Conservation (phyloP, 805 yeast genomes). For the Candida nonsorbophila region DNA sequence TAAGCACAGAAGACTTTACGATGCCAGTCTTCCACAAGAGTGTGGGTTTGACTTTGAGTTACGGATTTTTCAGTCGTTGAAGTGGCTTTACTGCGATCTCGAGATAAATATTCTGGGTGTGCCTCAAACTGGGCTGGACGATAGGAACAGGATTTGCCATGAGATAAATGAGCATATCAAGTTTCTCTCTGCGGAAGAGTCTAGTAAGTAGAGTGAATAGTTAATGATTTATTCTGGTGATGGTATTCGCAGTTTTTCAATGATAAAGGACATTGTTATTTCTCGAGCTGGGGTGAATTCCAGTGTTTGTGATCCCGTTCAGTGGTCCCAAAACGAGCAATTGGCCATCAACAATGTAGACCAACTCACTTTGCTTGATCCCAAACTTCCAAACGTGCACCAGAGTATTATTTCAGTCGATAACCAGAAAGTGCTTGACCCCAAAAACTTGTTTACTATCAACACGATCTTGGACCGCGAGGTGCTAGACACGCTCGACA, state of each 20-base stretch:
- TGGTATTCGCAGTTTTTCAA: slow-evolving; percentile 2
- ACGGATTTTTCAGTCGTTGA: slow-evolving; percentile 18
- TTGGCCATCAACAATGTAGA: slow-evolving; percentile 29
- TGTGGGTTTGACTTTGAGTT: slow-evolving; percentile 24
- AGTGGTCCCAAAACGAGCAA: slow-evolving; percentile 31
- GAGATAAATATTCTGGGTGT: slow-evolving; percentile 14
- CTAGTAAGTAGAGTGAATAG: neutral
- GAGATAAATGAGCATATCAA: slow-evolving; percentile 18
- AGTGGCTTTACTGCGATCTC: slow-evolving; percentile 24
- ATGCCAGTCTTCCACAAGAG: slow-evolving; percentile 17
- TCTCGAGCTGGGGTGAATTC: slow-evolving; percentile 5
- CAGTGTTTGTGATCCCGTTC: slow-evolving; percentile 19
- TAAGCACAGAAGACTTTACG: slow-evolving; percentile 16
- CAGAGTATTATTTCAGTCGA: slow-evolving; percentile 14
- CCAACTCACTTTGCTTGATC: slow-evolving; percentile 31
- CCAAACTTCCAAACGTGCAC: slow-evolving; percentile 29
- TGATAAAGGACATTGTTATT: slow-evolving; percentile 8
- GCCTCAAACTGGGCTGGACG: slow-evolving; percentile 14
- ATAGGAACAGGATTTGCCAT: slow-evolving; percentile 18
- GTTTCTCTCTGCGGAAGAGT: slow-evolving; percentile 11
- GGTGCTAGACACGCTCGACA: slow-evolving; percentile 19
- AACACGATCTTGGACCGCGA: slow-evolving; percentile 22
- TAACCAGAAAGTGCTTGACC: slow-evolving; percentile 14
- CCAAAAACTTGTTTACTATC: slow-evolving; percentile 20
- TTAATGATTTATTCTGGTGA: neutral